These are phyloP conservation scores for Globisporangium orthogonon DNA, from an alignment of 352 stramenopile genomes.

Conservation along the genomic window DNA sequence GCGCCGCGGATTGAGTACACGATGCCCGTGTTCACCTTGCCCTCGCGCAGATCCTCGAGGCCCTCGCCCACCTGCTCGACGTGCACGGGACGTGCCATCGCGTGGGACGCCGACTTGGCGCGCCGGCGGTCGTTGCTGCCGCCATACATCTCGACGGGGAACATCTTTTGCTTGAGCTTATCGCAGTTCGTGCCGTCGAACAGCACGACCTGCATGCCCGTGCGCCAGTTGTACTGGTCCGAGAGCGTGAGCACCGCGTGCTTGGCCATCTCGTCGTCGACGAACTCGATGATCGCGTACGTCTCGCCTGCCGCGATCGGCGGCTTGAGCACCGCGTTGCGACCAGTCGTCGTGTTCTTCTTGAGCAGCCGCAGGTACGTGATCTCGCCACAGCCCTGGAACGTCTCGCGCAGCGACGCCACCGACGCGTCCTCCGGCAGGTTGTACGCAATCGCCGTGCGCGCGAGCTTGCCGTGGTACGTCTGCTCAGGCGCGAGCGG, in stretches of 20 bases:
- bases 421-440: slow-evolving; percentile 82
- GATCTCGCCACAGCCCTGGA: slow-evolving; percentile 78
- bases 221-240: slow-evolving; percentile 86
- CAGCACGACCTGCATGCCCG: slow-evolving; percentile 83
- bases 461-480: slow-evolving; percentile 81
- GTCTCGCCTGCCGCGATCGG: slow-evolving; percentile 83
- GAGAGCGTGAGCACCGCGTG: slow-evolving; percentile 83
- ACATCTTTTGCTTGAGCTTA: slow-evolving; percentile 89
- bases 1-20: slow-evolving; percentile 85
- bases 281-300: slow-evolving; percentile 88
- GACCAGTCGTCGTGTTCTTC: slow-evolving; percentile 82
- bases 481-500: slow-evolving; percentile 70
- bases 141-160: slow-evolving; percentile 57
- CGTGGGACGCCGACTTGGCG: slow-evolving; percentile 68
- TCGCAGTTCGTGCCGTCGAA: slow-evolving; percentile 87
- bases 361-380: slow-evolving; percentile 84
- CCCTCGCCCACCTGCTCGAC: slow-evolving; percentile 81
- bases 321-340: slow-evolving; percentile 84
- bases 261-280: slow-evolving; percentile 86
- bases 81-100: slow-evolving; percentile 63
- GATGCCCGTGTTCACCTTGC: slow-evolving; percentile 82
- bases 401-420: slow-evolving; percentile 77
- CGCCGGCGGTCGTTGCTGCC: slow-evolving; percentile 50
- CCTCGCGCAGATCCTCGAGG: slow-evolving; percentile 77
- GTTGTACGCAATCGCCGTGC: slow-evolving; percentile 86